Evolutionary conservation across 31 red algal genomes (phyloP), one percentile per base, ranked within the genome.

Genomic region (Asparagopsis taxiformis): DNA sequence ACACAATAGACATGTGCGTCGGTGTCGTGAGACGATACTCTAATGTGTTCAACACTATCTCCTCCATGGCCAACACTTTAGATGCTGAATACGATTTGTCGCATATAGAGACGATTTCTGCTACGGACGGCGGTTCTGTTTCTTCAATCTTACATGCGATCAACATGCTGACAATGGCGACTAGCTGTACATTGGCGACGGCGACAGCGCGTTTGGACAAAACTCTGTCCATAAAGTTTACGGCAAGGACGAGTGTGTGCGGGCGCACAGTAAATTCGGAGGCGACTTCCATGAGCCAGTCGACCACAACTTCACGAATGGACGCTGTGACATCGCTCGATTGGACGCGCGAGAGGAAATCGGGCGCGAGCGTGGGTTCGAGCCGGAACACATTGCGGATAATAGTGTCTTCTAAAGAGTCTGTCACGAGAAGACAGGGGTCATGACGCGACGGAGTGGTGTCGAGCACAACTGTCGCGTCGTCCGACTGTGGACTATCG

Each of bases 281-380:
- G 50, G 52, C 77, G 31, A 94, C 87, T 25, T 94, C 91, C 57
- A 89, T 81, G 16, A 94, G 46, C 91, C 91, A 94, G 80, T 94
- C 91, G 33, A 94, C 71, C 17, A 94, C 57, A 21, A 90, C 54
- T 30, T 85, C 84, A n/a, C 91, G 64, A 75, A 94, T 87, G 33
- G 35, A 23, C 46, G 31, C 38, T 4, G 17, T 32, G 15, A 85
- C 10, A n/a, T n/a, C n/a, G n/a, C n/a, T n/a, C n/a, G n/a, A n/a
- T n/a, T n/a, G n/a, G n/a, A n/a, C n/a, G n/a, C n/a, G n/a, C n/a
- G n/a, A n/a, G n/a, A n/a, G n/a, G n/a, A n/a, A n/a, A n/a, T n/a
- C n/a, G n/a, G n/a, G n/a, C n/a, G n/a, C n/a, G n/a, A n/a, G n/a
- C n/a, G n/a, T n/a, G n/a, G n/a, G n/a, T n/a, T n/a, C n/a, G n/a